Percentiles rank a stretch among this genome's conserved stretches.
These are phyloP conservation scores for Tephrocybe sp. DNA, from an alignment of 768 basidiomycete species.

Conservation along the genomic window DNA sequence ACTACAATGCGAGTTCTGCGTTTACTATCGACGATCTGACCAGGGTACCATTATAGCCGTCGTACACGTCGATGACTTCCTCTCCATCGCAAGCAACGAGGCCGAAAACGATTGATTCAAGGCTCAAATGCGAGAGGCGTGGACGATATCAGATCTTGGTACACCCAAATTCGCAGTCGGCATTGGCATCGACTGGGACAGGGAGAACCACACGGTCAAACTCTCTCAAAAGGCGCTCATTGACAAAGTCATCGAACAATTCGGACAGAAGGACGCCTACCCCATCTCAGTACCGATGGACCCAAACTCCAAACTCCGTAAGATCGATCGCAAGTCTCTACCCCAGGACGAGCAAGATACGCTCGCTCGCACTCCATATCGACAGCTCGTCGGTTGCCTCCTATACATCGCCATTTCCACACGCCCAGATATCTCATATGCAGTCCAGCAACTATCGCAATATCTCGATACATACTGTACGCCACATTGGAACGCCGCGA, in stretches of 20 bases:
- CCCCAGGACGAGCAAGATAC: not conserved
- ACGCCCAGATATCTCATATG: not conserved
- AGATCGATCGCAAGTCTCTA: not conserved
- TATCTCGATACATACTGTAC: not conserved
- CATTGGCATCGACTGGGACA: conserved; percentile 31
- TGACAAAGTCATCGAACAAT: conserved; percentile 17
- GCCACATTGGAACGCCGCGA: conserved; percentile 1
- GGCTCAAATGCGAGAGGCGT: conserved; percentile 22
- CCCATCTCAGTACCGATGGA: conserved; percentile 17
- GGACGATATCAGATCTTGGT: conserved; percentile 33
- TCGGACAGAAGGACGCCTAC: conserved; percentile 16
- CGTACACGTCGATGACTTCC: conserved; percentile 32
- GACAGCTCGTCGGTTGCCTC: conserved; percentile 1
- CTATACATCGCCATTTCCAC: conserved; percentile 2
- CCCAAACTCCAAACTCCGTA: conserved; percentile 5
- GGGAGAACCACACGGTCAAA: conserved; percentile 10
- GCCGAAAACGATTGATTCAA: conserved; percentile 22
- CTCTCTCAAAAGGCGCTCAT: conserved; percentile 18
- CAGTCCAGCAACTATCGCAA: not conserved
- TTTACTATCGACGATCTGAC: conserved; percentile 20
- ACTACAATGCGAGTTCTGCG: conserved; percentile 24
- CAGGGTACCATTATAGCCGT: conserved; percentile 20
- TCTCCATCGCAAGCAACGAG: conserved; percentile 17
- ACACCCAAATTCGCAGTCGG: conserved; percentile 30
- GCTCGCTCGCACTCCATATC: not conserved